phyloP scores from a whole-genome alignment of 1,284 basidiomycete genomes.

The Polyporus tsugae region DNA sequence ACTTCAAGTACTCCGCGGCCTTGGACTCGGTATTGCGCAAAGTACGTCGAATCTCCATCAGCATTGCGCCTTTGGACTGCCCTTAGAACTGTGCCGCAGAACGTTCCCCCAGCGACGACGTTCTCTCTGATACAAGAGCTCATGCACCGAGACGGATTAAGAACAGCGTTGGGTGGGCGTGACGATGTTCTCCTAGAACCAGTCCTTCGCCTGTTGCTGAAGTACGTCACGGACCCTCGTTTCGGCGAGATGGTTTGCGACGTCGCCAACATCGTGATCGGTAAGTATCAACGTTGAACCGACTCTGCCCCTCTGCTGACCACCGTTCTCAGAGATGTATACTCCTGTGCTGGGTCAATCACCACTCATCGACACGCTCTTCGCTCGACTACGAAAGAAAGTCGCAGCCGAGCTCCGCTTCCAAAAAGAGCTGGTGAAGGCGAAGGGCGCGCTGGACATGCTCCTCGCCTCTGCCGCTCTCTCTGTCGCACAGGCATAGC shows the following conservation, averaged over 20 bases:
- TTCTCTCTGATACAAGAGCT: slow-evolving; percentile 96
- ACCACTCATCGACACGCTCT: slow-evolving; percentile 89
- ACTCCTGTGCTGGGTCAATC: slow-evolving; percentile 91
- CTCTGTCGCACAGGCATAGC: slow-evolving; percentile 28
- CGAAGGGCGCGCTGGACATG: slow-evolving; percentile 94
- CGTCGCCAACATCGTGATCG: slow-evolving; percentile 84
- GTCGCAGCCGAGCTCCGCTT: slow-evolving; percentile 89
- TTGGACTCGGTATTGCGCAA: slow-evolving; percentile 90
- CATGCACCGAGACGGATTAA: slow-evolving; percentile 90
- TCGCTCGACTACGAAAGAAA: slow-evolving; percentile 86
- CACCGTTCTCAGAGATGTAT: slow-evolving; percentile 81
- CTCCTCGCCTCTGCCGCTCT: slow-evolving; percentile 75
- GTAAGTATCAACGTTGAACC: slow-evolving; percentile 53
- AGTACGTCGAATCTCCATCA: slow-evolving; percentile 50
- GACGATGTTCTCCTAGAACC: slow-evolving; percentile 97
- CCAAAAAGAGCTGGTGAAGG: slow-evolving; percentile 86
- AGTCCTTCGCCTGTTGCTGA: slow-evolving; percentile 84
- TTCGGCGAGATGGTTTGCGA: slow-evolving; percentile 92
- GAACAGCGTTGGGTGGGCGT: slow-evolving; percentile 86
- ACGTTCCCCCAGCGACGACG: slow-evolving; percentile 83
- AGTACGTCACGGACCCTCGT: slow-evolving; percentile 89
- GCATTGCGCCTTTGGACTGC: neutral
- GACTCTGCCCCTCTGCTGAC: neutral
- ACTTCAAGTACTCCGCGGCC: slow-evolving; percentile 95
- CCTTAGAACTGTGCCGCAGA: slow-evolving; percentile 47